Conservation (phyloP, 2,329 filamentous ascomycete genomes). For the Microdochium bolleyi region DNA sequence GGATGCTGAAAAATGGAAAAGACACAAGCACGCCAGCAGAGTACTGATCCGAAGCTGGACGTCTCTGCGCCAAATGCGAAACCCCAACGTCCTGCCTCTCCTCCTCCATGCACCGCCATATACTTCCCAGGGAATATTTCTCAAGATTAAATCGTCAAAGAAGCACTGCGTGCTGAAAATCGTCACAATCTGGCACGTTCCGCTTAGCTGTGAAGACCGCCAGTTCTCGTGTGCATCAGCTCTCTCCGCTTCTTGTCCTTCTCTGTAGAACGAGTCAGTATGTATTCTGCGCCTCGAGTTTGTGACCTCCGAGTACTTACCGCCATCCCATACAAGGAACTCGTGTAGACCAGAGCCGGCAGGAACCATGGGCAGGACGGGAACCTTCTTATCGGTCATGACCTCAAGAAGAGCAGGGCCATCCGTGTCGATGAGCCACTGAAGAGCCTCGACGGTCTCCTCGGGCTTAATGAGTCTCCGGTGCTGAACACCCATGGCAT, state of each 20-base stretch:
- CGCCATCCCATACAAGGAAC: constrained; percentile 81
- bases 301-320: constrained; percentile 33
- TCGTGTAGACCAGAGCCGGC: constrained; percentile 82
- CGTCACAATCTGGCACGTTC: not conserved
- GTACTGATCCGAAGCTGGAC: not conserved
- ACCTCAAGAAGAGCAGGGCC: constrained; percentile 93
- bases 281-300: constrained; percentile 5
- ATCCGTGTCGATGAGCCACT: constrained; percentile 83
- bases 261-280: constrained; percentile 36
- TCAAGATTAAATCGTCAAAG: not conserved
- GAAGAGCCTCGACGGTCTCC: constrained; percentile 68
- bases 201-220: constrained; percentile 35
- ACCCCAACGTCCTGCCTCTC: not conserved
- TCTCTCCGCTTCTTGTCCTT: constrained; percentile 62
- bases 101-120: not conserved
- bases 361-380: constrained; percentile 96
- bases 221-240: constrained; percentile 57
- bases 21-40: not conserved
- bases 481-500: constrained; percentile 82
- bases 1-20: not conserved
- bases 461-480: constrained; percentile 64
- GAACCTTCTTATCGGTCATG: constrained; percentile 83
- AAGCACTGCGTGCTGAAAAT: not conserved
- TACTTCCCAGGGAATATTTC: not conserved
- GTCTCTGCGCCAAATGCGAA: not conserved